These are phyloP conservation scores for Thalassiosira tumida DNA, from an alignment of 352 stramenopile species.

Conservation along the genomic window DNA sequence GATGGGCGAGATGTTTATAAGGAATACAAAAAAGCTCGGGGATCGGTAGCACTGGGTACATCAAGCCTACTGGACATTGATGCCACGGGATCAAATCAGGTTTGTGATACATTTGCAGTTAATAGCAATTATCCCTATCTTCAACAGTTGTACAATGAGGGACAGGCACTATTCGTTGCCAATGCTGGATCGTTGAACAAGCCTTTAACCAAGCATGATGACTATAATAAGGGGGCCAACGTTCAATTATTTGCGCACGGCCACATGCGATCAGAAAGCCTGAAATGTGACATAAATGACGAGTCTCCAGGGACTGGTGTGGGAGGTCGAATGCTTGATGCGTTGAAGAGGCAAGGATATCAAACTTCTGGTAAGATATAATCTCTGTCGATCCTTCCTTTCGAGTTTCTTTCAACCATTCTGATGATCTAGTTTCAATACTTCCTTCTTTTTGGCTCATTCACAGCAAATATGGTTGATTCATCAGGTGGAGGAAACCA, in stretches of 20 bases:
- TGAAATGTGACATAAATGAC: background rate
- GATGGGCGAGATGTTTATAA: background rate
- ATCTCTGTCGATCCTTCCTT: no score
- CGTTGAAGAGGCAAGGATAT: background rate
- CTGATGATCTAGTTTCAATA: no score
- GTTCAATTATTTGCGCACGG: constrained; percentile 84
- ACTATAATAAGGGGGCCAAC: constrained; percentile 48
- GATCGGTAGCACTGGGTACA: background rate
- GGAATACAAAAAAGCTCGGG: constrained; percentile 28
- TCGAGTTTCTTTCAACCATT: no score
- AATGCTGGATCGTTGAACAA: constrained; percentile 74
- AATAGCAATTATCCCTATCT: constrained; percentile 74
- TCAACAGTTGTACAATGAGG: constrained; percentile 78
- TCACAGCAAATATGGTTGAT: no score
- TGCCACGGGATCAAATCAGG: constrained; percentile 55
- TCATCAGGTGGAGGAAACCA: background rate
- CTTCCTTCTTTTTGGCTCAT: no score
- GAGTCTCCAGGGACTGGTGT: background rate
- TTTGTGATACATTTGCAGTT: constrained; percentile 85
- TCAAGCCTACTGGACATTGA: background rate
- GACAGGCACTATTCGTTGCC: constrained; percentile 73
- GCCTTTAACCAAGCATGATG: constrained; percentile 57
- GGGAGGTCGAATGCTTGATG: background rate
- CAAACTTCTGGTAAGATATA: constrained; percentile 4
- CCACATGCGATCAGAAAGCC: constrained; percentile 31